Evolutionary conservation across 2,329 filamentous ascomycete species (phyloP), one percentile per base, ranked within the genome.

Genomic region (Talaromyces sp.): DNA sequence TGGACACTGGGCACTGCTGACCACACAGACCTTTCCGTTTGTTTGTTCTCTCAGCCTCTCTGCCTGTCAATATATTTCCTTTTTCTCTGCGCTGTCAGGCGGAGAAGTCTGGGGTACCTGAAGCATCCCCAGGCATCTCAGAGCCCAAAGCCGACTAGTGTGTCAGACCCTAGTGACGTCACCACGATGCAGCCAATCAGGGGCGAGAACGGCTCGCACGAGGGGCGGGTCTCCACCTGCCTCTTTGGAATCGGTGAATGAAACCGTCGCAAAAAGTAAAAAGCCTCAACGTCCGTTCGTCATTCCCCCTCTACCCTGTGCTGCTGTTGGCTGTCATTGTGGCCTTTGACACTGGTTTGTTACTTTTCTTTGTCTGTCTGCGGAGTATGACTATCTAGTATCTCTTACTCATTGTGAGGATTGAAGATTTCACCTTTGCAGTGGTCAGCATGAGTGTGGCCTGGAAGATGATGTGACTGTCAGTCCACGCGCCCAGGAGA

Each of bases 101-200:
- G 52, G 52, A 39, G 35, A 33, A 65, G 59, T 59, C 64, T 43
- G 64, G 64, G 64, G 64, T 62, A 65, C 31, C 58, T 61, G 49
- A 59, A 37, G 39, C 37, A 41, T 35, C 60, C n/a, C 52, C 31
- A 57, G 52, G 52, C 52, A 45, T 59, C 22, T 19, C 8, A 19
- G 6, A 19, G 3, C 33, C 52, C 3, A 22, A 56, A 24, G 31
- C 10, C 13, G n/a, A 1, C 19, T 37, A 22, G 50, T 54, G 31
- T 54, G 33, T 39, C 52, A 56, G 11, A 22, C 19, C 11, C 11
- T 9, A 24, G 33, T 66, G 64, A 66, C 64, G 64, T 66, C 64
- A 66, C 24, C 1, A 1, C 1, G 1, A 0, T 10, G 10, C 22
- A 27, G 35, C 64, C 59, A 66, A 62, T 62, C 59, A 49, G 13